These are phyloP conservation scores for Pisolithus orientalis DNA, from an alignment of 768 basidiomycete species.

Conservation along the genomic window DNA sequence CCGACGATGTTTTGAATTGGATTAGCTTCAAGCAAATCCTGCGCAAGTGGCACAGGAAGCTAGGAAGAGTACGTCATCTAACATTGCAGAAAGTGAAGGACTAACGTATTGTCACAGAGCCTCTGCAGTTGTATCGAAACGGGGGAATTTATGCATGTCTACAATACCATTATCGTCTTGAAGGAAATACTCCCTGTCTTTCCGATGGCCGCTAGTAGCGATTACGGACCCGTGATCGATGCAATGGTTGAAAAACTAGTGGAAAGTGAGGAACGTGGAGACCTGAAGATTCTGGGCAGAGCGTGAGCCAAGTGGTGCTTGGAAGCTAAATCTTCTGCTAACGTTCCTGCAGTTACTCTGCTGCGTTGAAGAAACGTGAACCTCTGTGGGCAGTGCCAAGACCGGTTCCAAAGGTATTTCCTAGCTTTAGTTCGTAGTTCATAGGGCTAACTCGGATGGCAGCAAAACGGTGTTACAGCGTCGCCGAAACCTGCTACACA, in stretches of 20 bases:
- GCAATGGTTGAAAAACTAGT: constrained; percentile 59
- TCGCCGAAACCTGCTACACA: constrained; percentile 30
- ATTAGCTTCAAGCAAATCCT: constrained; percentile 60
- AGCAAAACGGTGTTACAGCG: constrained; percentile 22
- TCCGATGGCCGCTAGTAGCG: constrained; percentile 59
- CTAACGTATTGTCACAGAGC: constrained; percentile 39
- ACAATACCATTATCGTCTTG: constrained; percentile 91
- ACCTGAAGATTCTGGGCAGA: constrained; percentile 72
- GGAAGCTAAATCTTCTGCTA: not conserved
- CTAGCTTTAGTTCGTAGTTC: not conserved
- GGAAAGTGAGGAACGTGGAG: constrained; percentile 74
- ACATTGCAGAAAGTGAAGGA: not conserved
- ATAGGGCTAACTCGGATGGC: not conserved
- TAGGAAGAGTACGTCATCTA: constrained; percentile 51
- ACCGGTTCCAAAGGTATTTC: constrained; percentile 29
- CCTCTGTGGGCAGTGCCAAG: constrained; percentile 41
- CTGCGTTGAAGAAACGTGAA: constrained; percentile 71
- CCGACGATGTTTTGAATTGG: constrained; percentile 62
- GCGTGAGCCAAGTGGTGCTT: constrained; percentile 43
- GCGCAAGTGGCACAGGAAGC: constrained; percentile 79
- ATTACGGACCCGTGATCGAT: constrained; percentile 50
- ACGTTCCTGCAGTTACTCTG: constrained; percentile 49
- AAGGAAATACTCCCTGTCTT: constrained; percentile 89
- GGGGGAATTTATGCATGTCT: constrained; percentile 94
- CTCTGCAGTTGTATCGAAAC: constrained; percentile 79